Percentiles rank a stretch among this genome's conserved stretches.
phyloP scores from a whole-genome alignment of 495 filamentous ascomycete species.

The Hypoxylon intermedium region DNA sequence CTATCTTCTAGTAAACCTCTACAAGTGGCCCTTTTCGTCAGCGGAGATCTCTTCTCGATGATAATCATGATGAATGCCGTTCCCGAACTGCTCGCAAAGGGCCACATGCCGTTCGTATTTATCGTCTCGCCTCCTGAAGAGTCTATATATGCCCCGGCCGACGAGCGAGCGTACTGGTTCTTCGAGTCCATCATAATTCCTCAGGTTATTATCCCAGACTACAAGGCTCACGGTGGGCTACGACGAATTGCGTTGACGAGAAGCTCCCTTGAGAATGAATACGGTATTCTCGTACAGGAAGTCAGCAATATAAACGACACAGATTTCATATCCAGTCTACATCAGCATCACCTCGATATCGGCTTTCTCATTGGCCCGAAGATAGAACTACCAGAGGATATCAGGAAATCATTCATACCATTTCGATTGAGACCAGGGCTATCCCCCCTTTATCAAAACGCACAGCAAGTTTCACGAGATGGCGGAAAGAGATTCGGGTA shows the following conservation, averaged over 20 bases:
- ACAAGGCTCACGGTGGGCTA: neutral
- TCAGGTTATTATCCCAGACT: neutral
- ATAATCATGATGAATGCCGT: slow-evolving; percentile 9
- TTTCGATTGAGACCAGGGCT: neutral
- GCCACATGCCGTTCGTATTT: slow-evolving; percentile 14
- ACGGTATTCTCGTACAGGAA: slow-evolving; percentile 3
- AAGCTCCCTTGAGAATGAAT: neutral
- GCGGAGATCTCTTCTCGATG: slow-evolving; percentile 5
- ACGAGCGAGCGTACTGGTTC: slow-evolving; percentile 1
- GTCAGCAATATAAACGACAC: neutral
- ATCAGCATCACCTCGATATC: neutral
- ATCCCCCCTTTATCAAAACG: neutral
- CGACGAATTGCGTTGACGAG: neutral
- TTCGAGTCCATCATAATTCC: neutral
- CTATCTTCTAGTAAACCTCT: slow-evolving; percentile 1
- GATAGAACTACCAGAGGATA: neutral
- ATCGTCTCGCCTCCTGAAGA: neutral
- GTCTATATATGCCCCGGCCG: neutral
- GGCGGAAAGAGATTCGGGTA: slow-evolving; percentile 1
- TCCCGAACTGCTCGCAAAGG: neutral
- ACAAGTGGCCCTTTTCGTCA: slow-evolving; percentile 4
- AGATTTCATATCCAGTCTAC: neutral
- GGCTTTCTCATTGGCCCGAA: slow-evolving; percentile 4
- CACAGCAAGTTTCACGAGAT: neutral
- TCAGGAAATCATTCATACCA: neutral